Percentiles rank a stretch among this genome's conserved stretches.
phyloP scores from a whole-genome alignment of 2,329 filamentous ascomycete genomes.

The Calonectria pseudoturangicola region DNA sequence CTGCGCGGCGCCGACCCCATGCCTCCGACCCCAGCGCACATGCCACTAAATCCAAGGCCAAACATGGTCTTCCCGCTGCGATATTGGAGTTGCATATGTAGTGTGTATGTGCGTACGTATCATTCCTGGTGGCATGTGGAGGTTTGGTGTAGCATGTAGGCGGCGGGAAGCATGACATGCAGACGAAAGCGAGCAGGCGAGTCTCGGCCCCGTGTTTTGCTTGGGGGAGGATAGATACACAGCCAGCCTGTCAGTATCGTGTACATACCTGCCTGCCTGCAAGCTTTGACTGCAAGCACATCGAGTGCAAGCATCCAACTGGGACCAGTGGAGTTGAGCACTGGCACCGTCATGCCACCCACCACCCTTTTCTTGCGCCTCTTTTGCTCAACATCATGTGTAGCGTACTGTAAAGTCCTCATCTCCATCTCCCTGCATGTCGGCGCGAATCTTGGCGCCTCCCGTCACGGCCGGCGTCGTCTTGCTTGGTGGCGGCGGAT shows the following conservation, averaged over 20 bases:
- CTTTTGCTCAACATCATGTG: slow-evolving; percentile 8
- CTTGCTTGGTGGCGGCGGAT: not conserved
- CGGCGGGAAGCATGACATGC: slow-evolving; percentile 27
- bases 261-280: no score
- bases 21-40: slow-evolving; percentile 19
- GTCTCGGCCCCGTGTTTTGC: slow-evolving; percentile 17
- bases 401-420: not conserved
- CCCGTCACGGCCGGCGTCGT: not conserved
- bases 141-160: slow-evolving; percentile 26
- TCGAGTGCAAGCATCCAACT: no score
- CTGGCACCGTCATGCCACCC: slow-evolving; percentile 6
- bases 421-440: slow-evolving; percentile 28
- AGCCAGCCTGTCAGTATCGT: no score
- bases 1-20: slow-evolving; percentile 19
- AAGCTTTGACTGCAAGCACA: no score
- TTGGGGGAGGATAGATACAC: not conserved
- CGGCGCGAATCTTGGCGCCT: slow-evolving; percentile 4
- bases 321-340: not conserved
- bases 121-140: slow-evolving; percentile 25
- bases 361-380: not conserved
- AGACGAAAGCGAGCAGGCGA: slow-evolving; percentile 4
- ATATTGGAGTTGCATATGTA: slow-evolving; percentile 15
- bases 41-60: slow-evolving; percentile 11
- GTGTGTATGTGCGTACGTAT: slow-evolving; percentile 5
- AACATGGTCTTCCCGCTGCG: slow-evolving; percentile 20